Evolutionary conservation across 345 rosid genomes (phyloP), one percentile per base, ranked within the genome.

Genomic region (Ailanthus altissimus): DNA sequence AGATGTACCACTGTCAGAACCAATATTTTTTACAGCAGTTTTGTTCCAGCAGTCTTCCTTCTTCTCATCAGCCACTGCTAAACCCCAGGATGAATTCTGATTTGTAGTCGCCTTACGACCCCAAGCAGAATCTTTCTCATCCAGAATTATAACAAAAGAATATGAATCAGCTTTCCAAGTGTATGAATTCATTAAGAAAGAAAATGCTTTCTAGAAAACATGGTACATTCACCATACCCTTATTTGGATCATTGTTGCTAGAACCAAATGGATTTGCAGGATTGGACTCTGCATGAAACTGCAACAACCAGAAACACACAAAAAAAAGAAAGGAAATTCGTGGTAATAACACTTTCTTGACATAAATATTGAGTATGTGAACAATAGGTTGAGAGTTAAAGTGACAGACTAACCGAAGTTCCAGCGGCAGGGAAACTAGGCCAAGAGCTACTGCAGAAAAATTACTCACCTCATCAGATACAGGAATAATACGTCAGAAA

Each of bases 41-140:
- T 89, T 89, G 76, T 80, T 85, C 97, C 96, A 90, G 71, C 84
- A 38, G 69, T 76, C 88, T 32, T 77, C 86, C 51, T 63, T 78
- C 60, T 75, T 83, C 36, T 67, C 84, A 79, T 74, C 81, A 75
- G 85, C 69, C 62, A 87, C 77, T 61, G 90, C 78, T 58, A 77
- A 81, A 75, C 79, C 88, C 97, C 97, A 86, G 45, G 89, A 80
- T 10, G 90, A 81, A 75, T 70, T 80, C 82, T 79, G 83, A 74
- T 79, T 81, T 73, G 81, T 23, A 53, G 81, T 76, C 58, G 54
- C 81, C 78, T 84, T 82, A 40, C 25, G 54, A 32, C 68, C 90
- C 94, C 92, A 89, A 32, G 83, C 82, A 74, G 78, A 54, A 76
- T 83, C 83, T 78, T 78, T 86, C 70, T 72, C 79, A 78, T 78